Evolutionary conservation across 352 stramenopile genomes (phyloP), one percentile per base, ranked within the genome.

Genomic region (Blastocystis sp.): DNA sequence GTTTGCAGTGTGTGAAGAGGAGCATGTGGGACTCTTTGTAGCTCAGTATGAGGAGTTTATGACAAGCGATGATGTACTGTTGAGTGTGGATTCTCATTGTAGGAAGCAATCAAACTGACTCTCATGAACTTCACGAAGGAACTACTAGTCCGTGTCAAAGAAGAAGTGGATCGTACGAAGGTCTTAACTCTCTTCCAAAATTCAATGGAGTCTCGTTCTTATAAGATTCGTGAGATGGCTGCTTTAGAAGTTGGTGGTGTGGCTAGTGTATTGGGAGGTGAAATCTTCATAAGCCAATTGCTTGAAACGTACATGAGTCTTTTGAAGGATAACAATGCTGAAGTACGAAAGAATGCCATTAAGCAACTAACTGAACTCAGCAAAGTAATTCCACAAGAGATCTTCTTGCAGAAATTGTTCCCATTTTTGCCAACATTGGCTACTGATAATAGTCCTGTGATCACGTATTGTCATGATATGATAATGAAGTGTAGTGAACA

Each of bases 91-190:
- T 12, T 6, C 9, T 66, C 46, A 78, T 51, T n/a, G 35, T 37
- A 83, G 71, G 71, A 83, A 9, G 51, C 71, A 5, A 57, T 54
- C 19, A 83, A 83, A 29, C 71, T 83, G 4, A 83, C 71, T 35
- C 21, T 83, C 32, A 63, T 83, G 71, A 66, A 49, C 24, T 83
- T 83, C 35, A 83, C 71, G 1, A 83, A 83, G 71, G 71, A 83
- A 27, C 35, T 83, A 27, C 27, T 83, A 11, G 51, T 56, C 1
- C 71, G 71, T 43, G 11, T 49, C 9, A 83, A 65, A n/a, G 71
- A 83, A 7, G 71, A 83, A 9, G 51, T 32, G 6, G 71, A 83
- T 29, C 71, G 71, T 49, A 42, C 54, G 43, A 65, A 67, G 49
- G 39, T 83, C 6, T 49, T 83, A 7, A 42, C 43, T 5, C 56